A percentile compares a stretch with the other conserved stretches of the same genome.
phyloP scores from a whole-genome alignment of 2,329 filamentous ascomycete species.

The Ophiostoma quercus region DNA sequence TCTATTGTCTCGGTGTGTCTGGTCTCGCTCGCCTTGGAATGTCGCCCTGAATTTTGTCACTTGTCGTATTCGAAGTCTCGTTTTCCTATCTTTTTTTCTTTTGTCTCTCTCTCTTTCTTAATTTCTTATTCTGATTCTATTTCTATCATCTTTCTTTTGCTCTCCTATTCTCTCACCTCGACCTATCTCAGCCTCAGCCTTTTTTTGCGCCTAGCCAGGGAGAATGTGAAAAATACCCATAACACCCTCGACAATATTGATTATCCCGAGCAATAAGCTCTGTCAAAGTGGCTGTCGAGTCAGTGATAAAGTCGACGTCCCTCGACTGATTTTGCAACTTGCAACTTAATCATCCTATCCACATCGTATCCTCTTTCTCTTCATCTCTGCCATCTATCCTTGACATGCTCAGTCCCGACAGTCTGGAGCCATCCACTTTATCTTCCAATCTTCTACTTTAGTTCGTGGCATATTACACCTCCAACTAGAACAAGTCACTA shows the following conservation, averaged over 20 bases:
- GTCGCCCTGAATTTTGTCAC: background rate
- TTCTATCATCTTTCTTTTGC: background rate
- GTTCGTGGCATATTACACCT: background rate
- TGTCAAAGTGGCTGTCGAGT: background rate
- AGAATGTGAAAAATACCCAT: background rate
- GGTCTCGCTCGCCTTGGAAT: background rate
- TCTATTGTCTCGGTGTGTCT: background rate
- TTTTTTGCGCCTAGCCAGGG: background rate
- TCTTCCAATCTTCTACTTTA: background rate
- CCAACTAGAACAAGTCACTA: background rate
- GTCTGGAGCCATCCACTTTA: background rate
- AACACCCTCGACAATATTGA: background rate
- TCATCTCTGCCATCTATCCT: background rate
- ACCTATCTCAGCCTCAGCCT: background rate
- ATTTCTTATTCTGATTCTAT: background rate
- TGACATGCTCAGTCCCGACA: background rate
- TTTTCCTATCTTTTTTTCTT: background rate
- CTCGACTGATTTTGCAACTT: background rate
- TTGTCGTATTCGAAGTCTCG: background rate
- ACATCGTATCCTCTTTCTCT: background rate
- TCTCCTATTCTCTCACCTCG: background rate
- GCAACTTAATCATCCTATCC: background rate
- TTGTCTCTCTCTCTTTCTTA: background rate
- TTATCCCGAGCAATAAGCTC: background rate
- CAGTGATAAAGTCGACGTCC: slow-evolving; percentile 1